Evolutionary conservation across 257 asterid genomes (phyloP).

Genomic region (Solanum pennellii): DNA sequence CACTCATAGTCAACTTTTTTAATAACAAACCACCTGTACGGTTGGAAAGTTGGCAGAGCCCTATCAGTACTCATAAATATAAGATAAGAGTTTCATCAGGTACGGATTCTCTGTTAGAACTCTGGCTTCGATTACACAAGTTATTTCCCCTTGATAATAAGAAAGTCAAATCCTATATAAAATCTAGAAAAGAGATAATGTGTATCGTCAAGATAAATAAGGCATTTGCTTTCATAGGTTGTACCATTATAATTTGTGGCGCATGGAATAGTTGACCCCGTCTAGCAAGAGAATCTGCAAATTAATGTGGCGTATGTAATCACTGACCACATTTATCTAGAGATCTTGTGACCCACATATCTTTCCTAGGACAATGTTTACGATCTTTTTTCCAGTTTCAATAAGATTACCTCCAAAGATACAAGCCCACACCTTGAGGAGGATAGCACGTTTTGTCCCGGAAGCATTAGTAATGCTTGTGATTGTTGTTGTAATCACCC

Average conservation of each 20-base stretch:
- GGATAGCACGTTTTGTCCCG: neutral
- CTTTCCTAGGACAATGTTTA: neutral
- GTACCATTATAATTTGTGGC: neutral
- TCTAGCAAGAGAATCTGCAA: neutral
- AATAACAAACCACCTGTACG: neutral
- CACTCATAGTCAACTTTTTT: neutral
- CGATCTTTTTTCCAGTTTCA: neutral
- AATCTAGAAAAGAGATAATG: neutral
- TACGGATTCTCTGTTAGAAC: neutral
- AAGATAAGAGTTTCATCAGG: neutral
- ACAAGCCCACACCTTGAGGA: neutral
- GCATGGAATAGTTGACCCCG: neutral
- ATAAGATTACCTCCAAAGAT: neutral
- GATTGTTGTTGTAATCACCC: neutral
- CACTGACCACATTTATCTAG: neutral
- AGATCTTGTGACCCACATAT: neutral
- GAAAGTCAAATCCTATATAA: neutral
- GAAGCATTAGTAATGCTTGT: neutral
- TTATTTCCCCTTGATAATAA: neutral
- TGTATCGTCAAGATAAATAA: neutral
- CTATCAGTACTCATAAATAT: neutral
- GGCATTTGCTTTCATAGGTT: neutral
- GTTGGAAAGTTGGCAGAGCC: neutral
- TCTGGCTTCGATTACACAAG: neutral
- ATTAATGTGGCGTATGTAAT: neutral